phyloP scores from a whole-genome alignment of 2,329 filamentous ascomycete species.

The Leptographium flavum region DNA sequence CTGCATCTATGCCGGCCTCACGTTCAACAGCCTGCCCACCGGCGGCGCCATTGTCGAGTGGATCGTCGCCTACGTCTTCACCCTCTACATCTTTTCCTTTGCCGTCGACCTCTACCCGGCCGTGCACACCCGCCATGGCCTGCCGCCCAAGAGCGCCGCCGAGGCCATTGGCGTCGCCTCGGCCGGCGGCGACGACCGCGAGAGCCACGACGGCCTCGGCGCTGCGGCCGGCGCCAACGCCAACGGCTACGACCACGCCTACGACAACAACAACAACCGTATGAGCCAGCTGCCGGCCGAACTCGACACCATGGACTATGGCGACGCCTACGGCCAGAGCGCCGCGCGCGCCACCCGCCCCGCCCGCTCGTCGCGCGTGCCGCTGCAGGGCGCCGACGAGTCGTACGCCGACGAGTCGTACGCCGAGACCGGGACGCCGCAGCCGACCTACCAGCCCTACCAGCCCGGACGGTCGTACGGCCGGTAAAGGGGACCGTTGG shows the following conservation, averaged over 20 bases:
- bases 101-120: slow-evolving; percentile 77
- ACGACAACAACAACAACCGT: not conserved
- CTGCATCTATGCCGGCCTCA: slow-evolving; percentile 54
- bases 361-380: not conserved
- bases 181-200: not conserved
- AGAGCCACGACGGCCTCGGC: not conserved
- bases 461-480: slow-evolving; percentile 5
- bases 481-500: not conserved
- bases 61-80: slow-evolving; percentile 70
- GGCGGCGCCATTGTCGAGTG: slow-evolving; percentile 66
- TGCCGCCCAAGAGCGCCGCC: slow-evolving; percentile 2
- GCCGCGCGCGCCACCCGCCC: slow-evolving; percentile 7
- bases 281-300: not conserved
- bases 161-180: slow-evolving; percentile 1
- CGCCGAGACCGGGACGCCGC: not conserved
- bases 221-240: not conserved
- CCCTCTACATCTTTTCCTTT: slow-evolving; percentile 78
- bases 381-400: not conserved
- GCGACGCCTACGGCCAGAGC: slow-evolving; percentile 7
- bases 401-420: not conserved
- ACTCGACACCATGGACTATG: not conserved
- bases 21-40: slow-evolving; percentile 37
- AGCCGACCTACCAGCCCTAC: slow-evolving; percentile 4
- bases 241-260: not conserved
- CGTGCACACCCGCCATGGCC: slow-evolving; percentile 39